Percentiles rank a stretch among this genome's conserved stretches.
These are phyloP conservation scores for Cerrena zonata DNA, from an alignment of 1,284 basidiomycete genomes.

Conservation along the genomic window DNA sequence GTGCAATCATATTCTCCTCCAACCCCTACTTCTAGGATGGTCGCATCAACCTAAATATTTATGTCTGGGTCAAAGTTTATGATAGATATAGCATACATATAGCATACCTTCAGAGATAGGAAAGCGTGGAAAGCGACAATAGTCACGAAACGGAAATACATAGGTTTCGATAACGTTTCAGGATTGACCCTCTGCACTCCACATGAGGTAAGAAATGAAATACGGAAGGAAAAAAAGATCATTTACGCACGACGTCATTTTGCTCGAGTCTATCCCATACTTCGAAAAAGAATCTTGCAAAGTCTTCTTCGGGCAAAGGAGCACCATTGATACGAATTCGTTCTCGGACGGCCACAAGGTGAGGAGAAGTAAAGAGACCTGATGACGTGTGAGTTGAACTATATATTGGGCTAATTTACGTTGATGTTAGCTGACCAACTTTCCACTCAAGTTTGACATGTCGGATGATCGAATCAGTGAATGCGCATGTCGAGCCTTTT, in stretches of 20 bases:
- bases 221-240: conserved; percentile 5
- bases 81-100: not conserved
- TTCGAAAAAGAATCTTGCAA: conserved; percentile 91
- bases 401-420: not conserved
- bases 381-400: not conserved
- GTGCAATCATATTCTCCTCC: conserved; percentile 95
- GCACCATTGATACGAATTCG: conserved; percentile 90
- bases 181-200: conserved; percentile 50
- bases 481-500: conserved; percentile 96
- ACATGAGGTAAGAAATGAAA: not conserved
- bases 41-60: conserved; percentile 65
- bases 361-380: conserved; percentile 96
- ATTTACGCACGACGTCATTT: conserved; percentile 51
- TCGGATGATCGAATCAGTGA: conserved; percentile 73
- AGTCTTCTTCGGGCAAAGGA: conserved; percentile 83
- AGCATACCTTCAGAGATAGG: conserved; percentile 58
- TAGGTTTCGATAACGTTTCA: conserved; percentile 69
- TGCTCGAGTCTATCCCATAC: conserved; percentile 85
- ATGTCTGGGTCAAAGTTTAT: not conserved
- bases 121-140: conserved; percentile 91
- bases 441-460: conserved; percentile 62
- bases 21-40: conserved; percentile 94
- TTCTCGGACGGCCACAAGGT: conserved; percentile 93
- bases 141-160: conserved; percentile 93
- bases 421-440: conserved; percentile 46